phyloP scores from a whole-genome alignment of 2,329 filamentous ascomycete species.

The Fusarium abutilonis region DNA sequence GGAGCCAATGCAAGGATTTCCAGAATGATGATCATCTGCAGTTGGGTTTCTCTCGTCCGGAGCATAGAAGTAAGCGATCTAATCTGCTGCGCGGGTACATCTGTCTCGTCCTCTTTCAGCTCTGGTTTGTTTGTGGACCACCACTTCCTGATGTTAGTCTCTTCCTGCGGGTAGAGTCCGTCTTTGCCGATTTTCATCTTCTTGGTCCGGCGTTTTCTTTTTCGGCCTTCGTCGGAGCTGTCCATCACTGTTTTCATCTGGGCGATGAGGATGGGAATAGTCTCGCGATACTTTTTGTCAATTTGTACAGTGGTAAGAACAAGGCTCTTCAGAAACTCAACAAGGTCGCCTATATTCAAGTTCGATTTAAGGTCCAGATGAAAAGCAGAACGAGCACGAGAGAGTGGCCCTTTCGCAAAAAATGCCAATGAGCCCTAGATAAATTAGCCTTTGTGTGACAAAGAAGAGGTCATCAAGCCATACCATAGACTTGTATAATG shows the following conservation, averaged over 20 bases:
- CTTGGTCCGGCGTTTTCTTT: conserved; percentile 65
- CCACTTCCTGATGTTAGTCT: conserved; percentile 73
- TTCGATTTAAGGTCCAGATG: conserved; percentile 69
- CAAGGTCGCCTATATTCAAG: conserved; percentile 69
- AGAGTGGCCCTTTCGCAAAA: conserved; percentile 83
- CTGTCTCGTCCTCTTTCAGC: conserved; percentile 59
- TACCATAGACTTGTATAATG: conserved; percentile 71
- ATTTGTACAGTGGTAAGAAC: conserved; percentile 73
- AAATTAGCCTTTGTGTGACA: conserved; percentile 1
- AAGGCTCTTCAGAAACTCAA: conserved; percentile 74
- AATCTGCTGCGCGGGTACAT: conserved; percentile 61
- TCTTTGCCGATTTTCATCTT: conserved; percentile 74
- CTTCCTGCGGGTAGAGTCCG: conserved; percentile 74
- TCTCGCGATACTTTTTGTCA: conserved; percentile 83
- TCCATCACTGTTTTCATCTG: conserved; percentile 66
- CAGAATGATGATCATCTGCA: conserved; percentile 82
- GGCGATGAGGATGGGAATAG: conserved; percentile 69
- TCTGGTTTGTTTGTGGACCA: conserved; percentile 70
- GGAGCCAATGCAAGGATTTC: conserved; percentile 78
- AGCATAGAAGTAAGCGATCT: conserved; percentile 72
- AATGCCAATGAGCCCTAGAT: conserved; percentile 78
- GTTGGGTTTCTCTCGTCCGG: conserved; percentile 78
- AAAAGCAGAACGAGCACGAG: conserved; percentile 76
- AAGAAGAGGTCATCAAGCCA: conserved; percentile 41
- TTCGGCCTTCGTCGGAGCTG: conserved; percentile 60